Percentiles rank a stretch among this genome's conserved stretches.
phyloP scores from a whole-genome alignment of 2,329 filamentous ascomycete genomes.

The Ophiobolus disseminans region DNA sequence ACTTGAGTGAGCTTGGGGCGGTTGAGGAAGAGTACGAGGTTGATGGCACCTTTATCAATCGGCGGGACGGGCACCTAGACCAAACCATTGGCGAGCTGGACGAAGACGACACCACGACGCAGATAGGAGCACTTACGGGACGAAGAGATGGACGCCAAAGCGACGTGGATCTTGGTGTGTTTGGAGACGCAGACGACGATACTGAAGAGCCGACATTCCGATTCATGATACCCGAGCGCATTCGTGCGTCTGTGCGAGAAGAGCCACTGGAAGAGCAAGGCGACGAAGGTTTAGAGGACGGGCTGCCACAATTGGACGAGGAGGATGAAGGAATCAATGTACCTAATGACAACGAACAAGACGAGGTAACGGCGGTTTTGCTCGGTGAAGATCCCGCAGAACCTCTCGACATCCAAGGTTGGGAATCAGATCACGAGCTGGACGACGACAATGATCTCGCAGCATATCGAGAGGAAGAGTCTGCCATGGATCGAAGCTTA shows the following conservation, averaged over 20 bases:
- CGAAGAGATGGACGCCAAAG: slow-evolving; percentile 37
- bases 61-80: slow-evolving; percentile 49
- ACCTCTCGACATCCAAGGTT: slow-evolving; percentile 30
- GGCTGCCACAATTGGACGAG: slow-evolving; percentile 4
- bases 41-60: slow-evolving; percentile 52
- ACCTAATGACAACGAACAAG: slow-evolving; percentile 21
- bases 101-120: slow-evolving; percentile 39
- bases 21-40: slow-evolving; percentile 48
- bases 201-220: slow-evolving; percentile 49
- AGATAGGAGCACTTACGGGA: slow-evolving; percentile 40
- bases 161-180: slow-evolving; percentile 42
- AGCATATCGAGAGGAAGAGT: slow-evolving; percentile 45
- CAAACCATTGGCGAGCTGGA: slow-evolving; percentile 45
- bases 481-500: slow-evolving; percentile 45
- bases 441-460: slow-evolving; percentile 39
- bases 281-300: slow-evolving; percentile 14
- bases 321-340: slow-evolving; percentile 29
- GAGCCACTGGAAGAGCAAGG: slow-evolving; percentile 17
- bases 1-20: slow-evolving; percentile 50
- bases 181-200: slow-evolving; percentile 42
- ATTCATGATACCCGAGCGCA: slow-evolving; percentile 47
- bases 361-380: slow-evolving; percentile 38
- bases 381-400: slow-evolving; percentile 20
- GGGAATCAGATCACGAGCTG: slow-evolving; percentile 39
- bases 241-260: slow-evolving; percentile 29